phyloP scores from a whole-genome alignment of 805 yeast genomes.

The Saccharomycopsis vini region DNA sequence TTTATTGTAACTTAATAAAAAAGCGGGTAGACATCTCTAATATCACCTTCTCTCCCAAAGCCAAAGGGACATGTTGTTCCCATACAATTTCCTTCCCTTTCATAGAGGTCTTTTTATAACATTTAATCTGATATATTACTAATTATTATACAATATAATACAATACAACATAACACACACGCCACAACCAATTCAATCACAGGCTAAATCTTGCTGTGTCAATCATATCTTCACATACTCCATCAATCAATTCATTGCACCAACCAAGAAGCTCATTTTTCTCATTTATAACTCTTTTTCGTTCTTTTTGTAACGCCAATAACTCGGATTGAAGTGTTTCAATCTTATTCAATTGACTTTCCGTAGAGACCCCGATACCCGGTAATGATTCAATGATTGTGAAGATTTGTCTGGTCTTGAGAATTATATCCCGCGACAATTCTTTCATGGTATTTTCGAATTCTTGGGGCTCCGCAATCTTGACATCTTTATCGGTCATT shows the following conservation, averaged over 20 bases:
- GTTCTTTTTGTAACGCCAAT: constrained; percentile 47
- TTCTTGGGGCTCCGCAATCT: constrained; percentile 42
- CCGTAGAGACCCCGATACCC: constrained; percentile 80
- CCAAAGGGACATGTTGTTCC: no score
- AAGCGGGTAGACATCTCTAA: no score
- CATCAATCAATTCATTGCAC: constrained; percentile 58
- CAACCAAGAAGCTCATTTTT: constrained; percentile 54
- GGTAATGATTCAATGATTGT: constrained; percentile 84
- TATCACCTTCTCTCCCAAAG: no score
- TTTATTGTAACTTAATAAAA: no score
- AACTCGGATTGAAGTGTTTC: constrained; percentile 54
- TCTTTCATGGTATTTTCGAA: constrained; percentile 54
- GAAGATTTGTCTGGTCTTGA: constrained; percentile 79
- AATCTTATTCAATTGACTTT: constrained; percentile 60
- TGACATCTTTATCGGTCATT: constrained; percentile 54
- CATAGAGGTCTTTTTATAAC: no score
- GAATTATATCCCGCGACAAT: constrained; percentile 72
- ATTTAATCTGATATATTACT: no score
- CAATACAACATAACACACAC: no score
- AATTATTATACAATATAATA: no score
- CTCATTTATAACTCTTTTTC: constrained; percentile 46
- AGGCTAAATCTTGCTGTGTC: constrained; percentile 2
- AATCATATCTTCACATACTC: constrained; percentile 40
- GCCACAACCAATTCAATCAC: no score
- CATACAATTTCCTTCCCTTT: no score